These are phyloP conservation scores for Calonectria montana DNA, from an alignment of 2,329 filamentous ascomycete species.

Conservation along the genomic window DNA sequence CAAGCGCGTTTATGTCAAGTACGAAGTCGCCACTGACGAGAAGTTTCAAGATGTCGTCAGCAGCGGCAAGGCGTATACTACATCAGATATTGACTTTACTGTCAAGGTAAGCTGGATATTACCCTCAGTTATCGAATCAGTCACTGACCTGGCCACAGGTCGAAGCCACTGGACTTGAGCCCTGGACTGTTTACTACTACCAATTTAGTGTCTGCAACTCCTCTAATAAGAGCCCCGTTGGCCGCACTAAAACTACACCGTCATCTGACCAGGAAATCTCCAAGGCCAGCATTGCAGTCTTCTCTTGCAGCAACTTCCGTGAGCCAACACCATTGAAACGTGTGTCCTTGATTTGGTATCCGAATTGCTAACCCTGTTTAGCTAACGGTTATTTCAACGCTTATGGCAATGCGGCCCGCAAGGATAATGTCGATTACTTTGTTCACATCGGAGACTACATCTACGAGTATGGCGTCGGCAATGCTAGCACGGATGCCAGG, in stretches of 20 bases:
- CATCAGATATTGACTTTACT: neutral
- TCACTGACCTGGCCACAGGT: neutral
- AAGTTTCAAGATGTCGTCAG: neutral
- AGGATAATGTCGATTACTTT: neutral
- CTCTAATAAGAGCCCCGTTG: neutral
- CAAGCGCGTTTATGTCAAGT: neutral
- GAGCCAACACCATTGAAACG: neutral
- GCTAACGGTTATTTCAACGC: neutral
- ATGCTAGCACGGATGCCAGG: neutral
- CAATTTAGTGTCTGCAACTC: neutral
- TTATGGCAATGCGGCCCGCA: neutral
- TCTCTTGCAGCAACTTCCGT: conserved; percentile 4
- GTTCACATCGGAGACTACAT: neutral
- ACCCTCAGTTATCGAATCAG: no score
- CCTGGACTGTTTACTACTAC: neutral
- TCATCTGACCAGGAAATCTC: neutral
- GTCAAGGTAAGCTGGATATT: neutral
- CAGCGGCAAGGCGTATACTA: neutral
- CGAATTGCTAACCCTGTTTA: neutral
- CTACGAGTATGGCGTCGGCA: neutral
- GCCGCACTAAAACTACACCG: neutral
- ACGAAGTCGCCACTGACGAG: neutral
- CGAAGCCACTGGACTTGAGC: neutral
- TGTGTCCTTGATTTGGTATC: neutral
- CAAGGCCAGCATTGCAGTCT: neutral